Evolutionary conservation across 148 eudicot species (phyloP).

Genomic region (Camellia japonica): DNA sequence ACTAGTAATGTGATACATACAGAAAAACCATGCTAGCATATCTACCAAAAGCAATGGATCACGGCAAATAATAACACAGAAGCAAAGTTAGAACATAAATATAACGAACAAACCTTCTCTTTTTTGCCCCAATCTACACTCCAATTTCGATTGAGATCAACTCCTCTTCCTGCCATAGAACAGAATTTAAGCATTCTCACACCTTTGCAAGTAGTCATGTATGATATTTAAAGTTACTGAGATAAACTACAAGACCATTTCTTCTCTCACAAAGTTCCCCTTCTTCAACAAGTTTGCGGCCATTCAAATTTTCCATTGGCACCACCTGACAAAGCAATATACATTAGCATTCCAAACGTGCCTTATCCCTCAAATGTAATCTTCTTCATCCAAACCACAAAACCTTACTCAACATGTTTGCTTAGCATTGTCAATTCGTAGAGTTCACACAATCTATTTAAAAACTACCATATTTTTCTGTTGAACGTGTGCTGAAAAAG

Average conservation of each 20-base stretch:
- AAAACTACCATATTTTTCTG: background rate
- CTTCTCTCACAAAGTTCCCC: constrained; percentile 97
- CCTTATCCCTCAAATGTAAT: background rate
- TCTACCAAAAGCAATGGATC: background rate
- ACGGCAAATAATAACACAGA: background rate
- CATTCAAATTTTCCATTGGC: constrained; percentile 91
- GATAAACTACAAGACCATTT: constrained; percentile 56
- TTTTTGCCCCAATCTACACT: constrained; percentile 99
- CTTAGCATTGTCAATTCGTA: background rate
- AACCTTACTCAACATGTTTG: background rate
- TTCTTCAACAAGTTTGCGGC: constrained; percentile 87
- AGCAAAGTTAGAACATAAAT: constrained; percentile 4
- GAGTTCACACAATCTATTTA: background rate
- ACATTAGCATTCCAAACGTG: constrained; percentile 1
- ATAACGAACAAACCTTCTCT: constrained; percentile 62
- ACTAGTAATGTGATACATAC: background rate
- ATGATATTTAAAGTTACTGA: constrained; percentile 7
- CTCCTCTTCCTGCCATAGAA: constrained; percentile 87
- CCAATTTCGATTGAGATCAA: constrained; percentile 99
- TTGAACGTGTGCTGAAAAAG: background rate
- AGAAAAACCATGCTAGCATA: background rate
- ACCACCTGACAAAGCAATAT: constrained; percentile 55
- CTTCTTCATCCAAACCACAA: background rate
- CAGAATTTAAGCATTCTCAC: constrained; percentile 15
- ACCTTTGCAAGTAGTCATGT: constrained; percentile 9